Evolutionary conservation across 495 filamentous ascomycete genomes (phyloP), one percentile per base, ranked within the genome.

Genomic region (Lasiosphaeria ovina): DNA sequence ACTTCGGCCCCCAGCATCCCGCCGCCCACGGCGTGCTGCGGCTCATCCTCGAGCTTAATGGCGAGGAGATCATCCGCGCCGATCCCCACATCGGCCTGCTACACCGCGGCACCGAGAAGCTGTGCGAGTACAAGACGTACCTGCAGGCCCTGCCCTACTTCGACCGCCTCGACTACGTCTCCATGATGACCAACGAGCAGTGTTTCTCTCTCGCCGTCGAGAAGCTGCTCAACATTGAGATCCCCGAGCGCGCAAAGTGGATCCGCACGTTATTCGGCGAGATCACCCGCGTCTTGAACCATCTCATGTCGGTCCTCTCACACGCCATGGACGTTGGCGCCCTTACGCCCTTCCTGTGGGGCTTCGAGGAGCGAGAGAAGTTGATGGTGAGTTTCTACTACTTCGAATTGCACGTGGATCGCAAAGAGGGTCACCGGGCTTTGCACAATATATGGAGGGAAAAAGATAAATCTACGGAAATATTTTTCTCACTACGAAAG

Each of bases 111-210:
- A 99, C 95, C 58, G 95, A 99, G 83, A 99, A 99, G 85, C 86
- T 99, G 79, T 98, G 97, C 75, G 95, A 99, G 81, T 99, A 99
- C 83, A 95, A 94, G 84, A 96, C 92, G 54, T 99, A 99, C 73
- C 86, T 98, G 67, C 95, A 99, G 75, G 95, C 95, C 57, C 80
- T 99, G 71, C 95, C 95, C 36, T 99, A 99, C 79, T 99, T 99
- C 72, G 95, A 99, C 79, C 89, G 95, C 62, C 79, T 99, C 74
- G 95, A 99, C 74, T 99, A 99, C 75, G 93, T 97, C 58, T 96
- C 92, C 73, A 99, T 99, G 95, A 98, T 98, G 94, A 98, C 94
- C 63, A 97, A 97, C 76, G 95, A 99, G 82, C 95, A 99, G 78
- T 97, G 93, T 69, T 99, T 88, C 74, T 85, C 91, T 11, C 80